A percentile compares a stretch with the other conserved stretches of the same genome.
These are phyloP conservation scores for Helminthosporium solani DNA, from an alignment of 2,329 filamentous ascomycete species.

Conservation along the genomic window DNA sequence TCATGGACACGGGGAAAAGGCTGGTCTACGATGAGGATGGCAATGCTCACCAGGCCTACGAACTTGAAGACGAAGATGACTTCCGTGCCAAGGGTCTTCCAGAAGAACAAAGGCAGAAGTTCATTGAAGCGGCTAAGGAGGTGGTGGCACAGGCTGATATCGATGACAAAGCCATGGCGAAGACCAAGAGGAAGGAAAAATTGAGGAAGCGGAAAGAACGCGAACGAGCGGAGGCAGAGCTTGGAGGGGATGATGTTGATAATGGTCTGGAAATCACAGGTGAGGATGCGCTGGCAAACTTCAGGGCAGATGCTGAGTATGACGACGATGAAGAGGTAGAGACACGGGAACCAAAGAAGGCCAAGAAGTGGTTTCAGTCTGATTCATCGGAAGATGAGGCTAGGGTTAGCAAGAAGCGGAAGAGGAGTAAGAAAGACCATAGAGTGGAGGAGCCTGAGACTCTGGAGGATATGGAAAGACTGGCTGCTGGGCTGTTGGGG, in stretches of 20 bases:
- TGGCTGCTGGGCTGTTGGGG: slow-evolving; percentile 70
- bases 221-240: slow-evolving; percentile 55
- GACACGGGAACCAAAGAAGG: slow-evolving; percentile 58
- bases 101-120: slow-evolving; percentile 72
- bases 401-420: slow-evolving; percentile 33
- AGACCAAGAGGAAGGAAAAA: slow-evolving; percentile 77
- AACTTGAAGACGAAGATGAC: slow-evolving; percentile 79
- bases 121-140: slow-evolving; percentile 73
- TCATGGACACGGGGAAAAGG: slow-evolving; percentile 82
- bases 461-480: slow-evolving; percentile 73
- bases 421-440: slow-evolving; percentile 55
- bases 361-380: slow-evolving; percentile 79
- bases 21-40: slow-evolving; percentile 92
- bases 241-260: slow-evolving; percentile 23
- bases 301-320: slow-evolving; percentile 44
- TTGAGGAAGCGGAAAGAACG: slow-evolving; percentile 69
- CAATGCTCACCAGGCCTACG: slow-evolving; percentile 79
- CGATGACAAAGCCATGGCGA: slow-evolving; percentile 77
- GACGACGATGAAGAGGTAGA: slow-evolving; percentile 46
- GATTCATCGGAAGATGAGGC: slow-evolving; percentile 59
- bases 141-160: slow-evolving; percentile 74
- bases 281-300: slow-evolving; percentile 47
- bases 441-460: slow-evolving; percentile 70
- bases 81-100: slow-evolving; percentile 75
- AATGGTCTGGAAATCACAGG: slow-evolving; percentile 32